These are phyloP conservation scores for Lactarius evosmus DNA, from an alignment of 768 basidiomycete species.

Conservation along the genomic window DNA sequence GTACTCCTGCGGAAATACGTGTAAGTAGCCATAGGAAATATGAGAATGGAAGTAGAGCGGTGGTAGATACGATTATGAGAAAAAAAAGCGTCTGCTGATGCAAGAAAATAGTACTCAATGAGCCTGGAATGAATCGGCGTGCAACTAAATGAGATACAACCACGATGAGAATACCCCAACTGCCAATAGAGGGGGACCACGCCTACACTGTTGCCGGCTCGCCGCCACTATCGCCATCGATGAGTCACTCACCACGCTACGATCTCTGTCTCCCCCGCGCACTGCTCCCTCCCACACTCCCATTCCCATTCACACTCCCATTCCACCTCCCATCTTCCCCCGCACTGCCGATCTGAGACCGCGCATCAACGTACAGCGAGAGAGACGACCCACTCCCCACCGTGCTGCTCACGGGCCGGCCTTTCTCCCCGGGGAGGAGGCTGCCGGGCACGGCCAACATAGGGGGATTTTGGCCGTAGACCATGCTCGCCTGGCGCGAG, in stretches of 20 bases:
- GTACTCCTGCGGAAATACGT: constrained; percentile 8
- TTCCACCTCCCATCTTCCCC: constrained; percentile 18
- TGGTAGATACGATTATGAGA: constrained; percentile 12
- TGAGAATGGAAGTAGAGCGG: constrained; percentile 10
- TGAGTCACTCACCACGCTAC: constrained; percentile 3
- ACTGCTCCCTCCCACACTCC: neutral
- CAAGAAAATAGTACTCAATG: constrained; percentile 4
- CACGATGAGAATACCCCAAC: constrained; percentile 9
- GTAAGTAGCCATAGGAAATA: neutral
- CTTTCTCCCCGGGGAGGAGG: neutral
- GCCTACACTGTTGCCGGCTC: neutral
- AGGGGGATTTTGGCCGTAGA: constrained; percentile 9
- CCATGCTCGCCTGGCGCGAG: constrained; percentile 26
- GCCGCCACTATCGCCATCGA: neutral
- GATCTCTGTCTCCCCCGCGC: constrained; percentile 3
- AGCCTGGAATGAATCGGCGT: constrained; percentile 7
- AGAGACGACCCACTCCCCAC: constrained; percentile 21
- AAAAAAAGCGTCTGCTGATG: constrained; percentile 9
- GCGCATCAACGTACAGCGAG: constrained; percentile 26
- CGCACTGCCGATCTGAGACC: constrained; percentile 17
- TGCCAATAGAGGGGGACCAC: neutral
- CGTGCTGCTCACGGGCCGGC: constrained; percentile 17
- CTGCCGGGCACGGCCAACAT: constrained; percentile 1
- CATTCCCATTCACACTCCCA: constrained; percentile 6
- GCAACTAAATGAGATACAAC: constrained; percentile 23